These are phyloP conservation scores for Trichoderma gamsii DNA, from an alignment of 495 filamentous ascomycete genomes.

Conservation along the genomic window DNA sequence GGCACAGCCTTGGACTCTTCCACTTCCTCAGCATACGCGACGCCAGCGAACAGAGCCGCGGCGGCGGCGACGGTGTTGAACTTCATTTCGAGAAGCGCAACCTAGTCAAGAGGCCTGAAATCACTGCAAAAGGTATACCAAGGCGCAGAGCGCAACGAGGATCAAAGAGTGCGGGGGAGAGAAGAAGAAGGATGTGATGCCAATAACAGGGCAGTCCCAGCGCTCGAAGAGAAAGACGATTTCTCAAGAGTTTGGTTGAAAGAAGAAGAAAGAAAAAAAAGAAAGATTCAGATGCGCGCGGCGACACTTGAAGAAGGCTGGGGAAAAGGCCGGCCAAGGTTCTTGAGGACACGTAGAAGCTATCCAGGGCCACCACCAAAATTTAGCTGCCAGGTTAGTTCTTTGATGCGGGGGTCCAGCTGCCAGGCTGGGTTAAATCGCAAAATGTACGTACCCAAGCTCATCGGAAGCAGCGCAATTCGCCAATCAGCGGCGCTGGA, in stretches of 20 bases:
- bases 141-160: constrained; percentile 15
- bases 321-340: background rate
- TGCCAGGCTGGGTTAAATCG: constrained; percentile 11
- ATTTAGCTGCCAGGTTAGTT: background rate
- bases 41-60: constrained; percentile 61
- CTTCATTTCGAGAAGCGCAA: constrained; percentile 50
- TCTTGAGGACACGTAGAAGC: constrained; percentile 13
- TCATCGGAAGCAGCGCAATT: background rate
- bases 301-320: constrained; percentile 16
- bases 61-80: constrained; percentile 69
- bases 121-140: constrained; percentile 9
- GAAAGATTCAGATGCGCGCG: constrained; percentile 19
- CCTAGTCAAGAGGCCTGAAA: background rate
- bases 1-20: constrained; percentile 52
- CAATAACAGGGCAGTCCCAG: constrained; percentile 32
- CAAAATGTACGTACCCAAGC: background rate
- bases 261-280: constrained; percentile 27
- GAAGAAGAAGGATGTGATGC: constrained; percentile 20
- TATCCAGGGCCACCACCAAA: background rate
- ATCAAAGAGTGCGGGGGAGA: constrained; percentile 10
- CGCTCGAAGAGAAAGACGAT: constrained; percentile 35
- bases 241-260: constrained; percentile 16
- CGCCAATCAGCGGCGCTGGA: background rate
- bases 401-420: constrained; percentile 1
- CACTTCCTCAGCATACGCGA: constrained; percentile 64